These are phyloP conservation scores for Juncus inflexus DNA, from an alignment of 176 grass and related monocot species.

Conservation along the genomic window DNA sequence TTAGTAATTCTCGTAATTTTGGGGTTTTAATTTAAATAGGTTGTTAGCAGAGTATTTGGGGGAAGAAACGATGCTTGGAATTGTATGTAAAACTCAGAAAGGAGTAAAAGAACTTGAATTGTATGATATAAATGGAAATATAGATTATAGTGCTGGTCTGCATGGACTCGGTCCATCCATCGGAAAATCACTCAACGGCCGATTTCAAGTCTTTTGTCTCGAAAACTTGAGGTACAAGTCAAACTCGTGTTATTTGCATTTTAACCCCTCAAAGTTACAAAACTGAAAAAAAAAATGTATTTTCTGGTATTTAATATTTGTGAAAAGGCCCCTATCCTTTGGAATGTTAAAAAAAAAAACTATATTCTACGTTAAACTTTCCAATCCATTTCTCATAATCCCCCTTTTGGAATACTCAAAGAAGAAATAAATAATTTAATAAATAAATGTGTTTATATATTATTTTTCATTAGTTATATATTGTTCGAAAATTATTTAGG, in stretches of 20 bases:
- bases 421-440: no score
- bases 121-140: conserved; percentile 57
- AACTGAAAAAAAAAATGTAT: no score
- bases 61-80: conserved; percentile 74
- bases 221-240: conserved; percentile 61
- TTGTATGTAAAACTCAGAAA: conserved; percentile 83
- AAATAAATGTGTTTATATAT: neutral
- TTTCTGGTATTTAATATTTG: no score
- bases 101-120: conserved; percentile 65
- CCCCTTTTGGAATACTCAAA: no score
- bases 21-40: conserved; percentile 41
- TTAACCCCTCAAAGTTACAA: neutral
- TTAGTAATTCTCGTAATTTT: conserved; percentile 11
- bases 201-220: conserved; percentile 75
- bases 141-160: conserved; percentile 54
- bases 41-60: conserved; percentile 75
- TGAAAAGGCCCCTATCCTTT: no score
- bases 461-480: no score
- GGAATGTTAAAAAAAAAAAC: no score
- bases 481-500: no score
- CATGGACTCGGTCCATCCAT: conserved; percentile 47
- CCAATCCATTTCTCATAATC: no score
- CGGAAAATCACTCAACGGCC: conserved; percentile 45
- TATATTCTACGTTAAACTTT: no score
- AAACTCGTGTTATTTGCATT: neutral